A percentile compares a stretch with the other conserved stretches of the same genome.
Conservation (phyloP, 352 stramenopile species). For the Phytophthora litchii region DNA sequence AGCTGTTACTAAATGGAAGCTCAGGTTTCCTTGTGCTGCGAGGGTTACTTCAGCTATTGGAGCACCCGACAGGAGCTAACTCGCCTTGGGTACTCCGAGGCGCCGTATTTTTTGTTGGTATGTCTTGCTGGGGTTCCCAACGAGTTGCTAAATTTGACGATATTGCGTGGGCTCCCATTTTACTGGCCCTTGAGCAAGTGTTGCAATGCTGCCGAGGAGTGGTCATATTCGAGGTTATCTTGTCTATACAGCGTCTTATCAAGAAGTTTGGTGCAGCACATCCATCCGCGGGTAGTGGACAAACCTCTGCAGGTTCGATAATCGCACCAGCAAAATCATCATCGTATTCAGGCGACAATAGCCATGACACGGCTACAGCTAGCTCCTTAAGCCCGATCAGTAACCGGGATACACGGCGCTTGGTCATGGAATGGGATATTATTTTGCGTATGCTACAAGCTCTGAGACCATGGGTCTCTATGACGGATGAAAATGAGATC, state of each 20-base stretch:
- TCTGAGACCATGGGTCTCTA: slow-evolving; percentile 74
- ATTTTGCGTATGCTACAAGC: slow-evolving; percentile 78
- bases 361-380: slow-evolving; percentile 2
- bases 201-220: slow-evolving; percentile 75
- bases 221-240: slow-evolving; percentile 88
- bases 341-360: slow-evolving; percentile 7
- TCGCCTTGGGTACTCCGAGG: slow-evolving; percentile 80
- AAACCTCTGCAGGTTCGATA: slow-evolving; percentile 8
- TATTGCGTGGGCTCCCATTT: slow-evolving; percentile 73
- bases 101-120: slow-evolving; percentile 88
- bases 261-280: slow-evolving; percentile 79
- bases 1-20: slow-evolving; percentile 66
- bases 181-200: slow-evolving; percentile 67
- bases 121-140: slow-evolving; percentile 90
- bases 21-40: slow-evolving; percentile 75
- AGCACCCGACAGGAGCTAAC: slow-evolving; percentile 54
- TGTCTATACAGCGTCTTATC: slow-evolving; percentile 84
- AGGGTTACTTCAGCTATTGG: slow-evolving; percentile 73
- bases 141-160: slow-evolving; percentile 75
- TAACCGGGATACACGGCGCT: slow-evolving; percentile 32
- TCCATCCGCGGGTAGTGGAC: slow-evolving; percentile 5
- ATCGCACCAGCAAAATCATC: slow-evolving; percentile 8
- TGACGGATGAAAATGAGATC: slow-evolving; percentile 44
- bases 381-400: slow-evolving; percentile 2
- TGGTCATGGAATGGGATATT: slow-evolving; percentile 87